Evolutionary conservation across 2,329 filamentous ascomycete species (phyloP).

Genomic region (Clarireedia homoeocarpa): DNA sequence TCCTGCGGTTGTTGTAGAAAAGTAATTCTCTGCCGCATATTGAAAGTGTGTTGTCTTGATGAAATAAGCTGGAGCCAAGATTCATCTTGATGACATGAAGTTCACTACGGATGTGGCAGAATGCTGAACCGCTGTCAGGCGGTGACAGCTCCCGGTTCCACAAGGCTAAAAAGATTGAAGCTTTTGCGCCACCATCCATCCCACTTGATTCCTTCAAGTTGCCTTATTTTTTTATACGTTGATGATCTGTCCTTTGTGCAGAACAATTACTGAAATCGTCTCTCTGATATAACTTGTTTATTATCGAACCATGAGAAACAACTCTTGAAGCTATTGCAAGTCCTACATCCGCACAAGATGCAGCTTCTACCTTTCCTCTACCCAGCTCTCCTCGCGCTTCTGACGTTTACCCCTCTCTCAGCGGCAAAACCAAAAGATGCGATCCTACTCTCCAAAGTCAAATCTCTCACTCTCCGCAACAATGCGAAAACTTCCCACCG

Average conservation of each 20-base stretch:
- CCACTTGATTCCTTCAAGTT: neutral
- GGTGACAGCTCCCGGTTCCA: neutral
- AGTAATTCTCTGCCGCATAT: constrained; percentile 73
- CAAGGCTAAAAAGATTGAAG: constrained; percentile 3
- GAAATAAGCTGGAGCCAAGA: neutral
- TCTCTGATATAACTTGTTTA: neutral
- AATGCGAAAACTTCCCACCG: constrained; percentile 64
- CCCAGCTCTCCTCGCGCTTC: constrained; percentile 20
- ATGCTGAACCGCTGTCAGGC: neutral
- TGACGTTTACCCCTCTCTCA: constrained; percentile 17
- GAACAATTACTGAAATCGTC: neutral
- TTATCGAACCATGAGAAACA: neutral
- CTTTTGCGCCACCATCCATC: constrained; percentile 6
- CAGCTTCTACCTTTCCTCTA: constrained; percentile 19
- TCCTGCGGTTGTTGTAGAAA: constrained; percentile 62
- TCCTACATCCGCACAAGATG: constrained; percentile 13
- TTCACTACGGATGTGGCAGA: neutral
- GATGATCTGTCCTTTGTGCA: constrained; percentile 6
- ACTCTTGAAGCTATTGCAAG: neutral
- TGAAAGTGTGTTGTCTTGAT: constrained; percentile 12
- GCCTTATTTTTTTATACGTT: neutral
- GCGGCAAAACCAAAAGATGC: constrained; percentile 32
- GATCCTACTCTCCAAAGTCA: constrained; percentile 58
- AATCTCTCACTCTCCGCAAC: constrained; percentile 68
- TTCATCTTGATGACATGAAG: neutral